Evolutionary conservation across 2,329 filamentous ascomycete genomes (phyloP).

Genomic region (Fusarium coffeatum): DNA sequence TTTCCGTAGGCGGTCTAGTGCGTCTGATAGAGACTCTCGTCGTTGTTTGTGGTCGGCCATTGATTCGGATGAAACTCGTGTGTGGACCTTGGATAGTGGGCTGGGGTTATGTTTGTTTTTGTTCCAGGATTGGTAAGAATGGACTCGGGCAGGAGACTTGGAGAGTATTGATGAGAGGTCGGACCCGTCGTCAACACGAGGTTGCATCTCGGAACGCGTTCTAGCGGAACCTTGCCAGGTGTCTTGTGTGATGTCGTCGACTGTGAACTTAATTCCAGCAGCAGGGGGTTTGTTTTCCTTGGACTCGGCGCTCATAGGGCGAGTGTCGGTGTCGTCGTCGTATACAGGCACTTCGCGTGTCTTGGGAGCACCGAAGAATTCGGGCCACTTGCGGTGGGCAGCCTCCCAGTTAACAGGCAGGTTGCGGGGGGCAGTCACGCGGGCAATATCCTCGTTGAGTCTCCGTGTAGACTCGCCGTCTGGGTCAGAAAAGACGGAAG

Average conservation of each 20-base stretch:
- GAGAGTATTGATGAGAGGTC: constrained; percentile 60
- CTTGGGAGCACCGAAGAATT: constrained; percentile 60
- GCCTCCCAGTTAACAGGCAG: constrained; percentile 58
- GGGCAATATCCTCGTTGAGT: constrained; percentile 62
- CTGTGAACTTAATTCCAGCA: constrained; percentile 49
- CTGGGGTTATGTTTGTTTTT: constrained; percentile 52
- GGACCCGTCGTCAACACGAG: constrained; percentile 64
- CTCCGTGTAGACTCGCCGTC: constrained; percentile 66
- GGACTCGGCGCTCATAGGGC: constrained; percentile 51
- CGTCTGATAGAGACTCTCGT: constrained; percentile 50
- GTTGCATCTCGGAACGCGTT: constrained; percentile 63
- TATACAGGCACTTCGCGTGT: constrained; percentile 44
- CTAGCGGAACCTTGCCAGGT: constrained; percentile 55
- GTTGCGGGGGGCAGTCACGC: constrained; percentile 55
- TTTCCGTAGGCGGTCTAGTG: constrained; percentile 52
- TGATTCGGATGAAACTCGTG: constrained; percentile 47
- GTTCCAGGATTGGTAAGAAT: constrained; percentile 42
- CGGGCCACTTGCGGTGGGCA: constrained; percentile 64
- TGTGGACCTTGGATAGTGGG: constrained; percentile 54
- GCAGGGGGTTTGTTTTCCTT: constrained; percentile 61
- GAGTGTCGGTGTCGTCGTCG: constrained; percentile 52
- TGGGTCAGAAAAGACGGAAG: constrained; percentile 64
- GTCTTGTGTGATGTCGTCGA: constrained; percentile 59
- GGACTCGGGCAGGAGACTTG: constrained; percentile 52
- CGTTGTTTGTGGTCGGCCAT: constrained; percentile 41